These are phyloP conservation scores for Phytomonas sp. DNA, from an alignment of 208 protist genomes.

Conservation along the genomic window DNA sequence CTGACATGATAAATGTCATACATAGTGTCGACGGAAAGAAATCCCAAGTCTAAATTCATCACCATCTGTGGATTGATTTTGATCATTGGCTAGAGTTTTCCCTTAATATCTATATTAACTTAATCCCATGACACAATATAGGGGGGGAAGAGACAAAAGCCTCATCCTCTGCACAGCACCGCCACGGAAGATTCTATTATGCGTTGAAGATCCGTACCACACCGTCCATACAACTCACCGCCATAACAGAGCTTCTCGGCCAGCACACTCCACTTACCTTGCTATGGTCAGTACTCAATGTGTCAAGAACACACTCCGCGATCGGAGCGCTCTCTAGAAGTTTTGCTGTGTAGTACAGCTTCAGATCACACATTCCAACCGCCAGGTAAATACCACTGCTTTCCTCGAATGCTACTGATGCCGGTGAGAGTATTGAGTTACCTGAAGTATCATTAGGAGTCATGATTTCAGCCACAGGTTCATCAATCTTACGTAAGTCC, in stretches of 20 bases:
- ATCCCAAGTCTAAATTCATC: not conserved
- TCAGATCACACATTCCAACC: not conserved
- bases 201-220: not conserved
- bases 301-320: not conserved
- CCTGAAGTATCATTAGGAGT: conserved; percentile 1
- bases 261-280: not conserved
- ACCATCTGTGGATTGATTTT: not conserved
- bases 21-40: not conserved
- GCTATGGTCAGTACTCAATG: not conserved
- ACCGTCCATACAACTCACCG: not conserved
- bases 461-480: conserved; percentile 29
- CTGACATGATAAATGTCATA: not conserved
- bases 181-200: not conserved
- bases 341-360: not conserved
- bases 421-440: not conserved
- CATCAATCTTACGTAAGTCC: conserved; percentile 94
- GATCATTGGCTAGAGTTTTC: not conserved
- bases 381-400: not conserved
- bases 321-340: not conserved
- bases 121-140: not conserved
- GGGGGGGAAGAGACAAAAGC: not conserved
- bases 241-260: not conserved
- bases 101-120: conserved; percentile 2
- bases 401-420: not conserved
- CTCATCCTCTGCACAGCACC: not conserved